phyloP scores from a whole-genome alignment of 306 rosid genomes.

The Vachellia collinsii region DNA sequence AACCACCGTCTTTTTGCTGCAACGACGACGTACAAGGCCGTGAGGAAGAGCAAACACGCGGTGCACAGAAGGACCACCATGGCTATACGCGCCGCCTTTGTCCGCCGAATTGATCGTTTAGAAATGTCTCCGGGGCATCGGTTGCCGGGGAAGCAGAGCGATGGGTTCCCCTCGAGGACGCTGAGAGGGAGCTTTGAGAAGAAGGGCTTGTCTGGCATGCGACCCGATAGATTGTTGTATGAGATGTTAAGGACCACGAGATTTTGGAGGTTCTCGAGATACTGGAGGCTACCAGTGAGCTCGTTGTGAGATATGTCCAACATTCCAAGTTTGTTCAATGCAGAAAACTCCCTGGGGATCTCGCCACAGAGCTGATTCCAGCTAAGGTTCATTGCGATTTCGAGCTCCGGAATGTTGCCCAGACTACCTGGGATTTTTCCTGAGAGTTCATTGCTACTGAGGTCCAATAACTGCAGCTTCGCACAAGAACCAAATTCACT shows the following conservation, averaged over 20 bases:
- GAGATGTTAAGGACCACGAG: conserved; percentile 89
- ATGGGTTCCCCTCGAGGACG: conserved; percentile 72
- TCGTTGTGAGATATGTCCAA: conserved; percentile 80
- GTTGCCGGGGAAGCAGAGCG: conserved; percentile 65
- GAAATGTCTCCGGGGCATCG: conserved; percentile 40
- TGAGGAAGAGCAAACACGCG: conserved; percentile 70
- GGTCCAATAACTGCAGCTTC: conserved; percentile 71
- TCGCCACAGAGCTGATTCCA: conserved; percentile 66
- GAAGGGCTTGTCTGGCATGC: conserved; percentile 80
- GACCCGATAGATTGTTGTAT: conserved; percentile 75
- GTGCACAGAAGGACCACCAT: conserved; percentile 74
- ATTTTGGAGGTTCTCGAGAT: conserved; percentile 69
- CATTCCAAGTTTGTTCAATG: conserved; percentile 69
- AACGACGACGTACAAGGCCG: conserved; percentile 72
- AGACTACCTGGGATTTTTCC: conserved; percentile 70
- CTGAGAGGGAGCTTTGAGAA: conserved; percentile 77
- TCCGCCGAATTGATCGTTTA: conserved; percentile 32
- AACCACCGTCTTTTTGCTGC: conserved; percentile 50
- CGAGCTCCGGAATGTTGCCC: conserved; percentile 74
- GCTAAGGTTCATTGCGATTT: conserved; percentile 86
- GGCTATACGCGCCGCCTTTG: conserved; percentile 71
- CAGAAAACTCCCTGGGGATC: conserved; percentile 66
- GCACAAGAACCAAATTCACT: conserved; percentile 60
- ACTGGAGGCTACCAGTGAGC: conserved; percentile 68
- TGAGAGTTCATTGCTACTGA: conserved; percentile 60